A percentile compares a stretch with the other conserved stretches of the same genome.
Evolutionary conservation across 345 rosid genomes (phyloP).

Genomic region (Euphorbia lathyris): DNA sequence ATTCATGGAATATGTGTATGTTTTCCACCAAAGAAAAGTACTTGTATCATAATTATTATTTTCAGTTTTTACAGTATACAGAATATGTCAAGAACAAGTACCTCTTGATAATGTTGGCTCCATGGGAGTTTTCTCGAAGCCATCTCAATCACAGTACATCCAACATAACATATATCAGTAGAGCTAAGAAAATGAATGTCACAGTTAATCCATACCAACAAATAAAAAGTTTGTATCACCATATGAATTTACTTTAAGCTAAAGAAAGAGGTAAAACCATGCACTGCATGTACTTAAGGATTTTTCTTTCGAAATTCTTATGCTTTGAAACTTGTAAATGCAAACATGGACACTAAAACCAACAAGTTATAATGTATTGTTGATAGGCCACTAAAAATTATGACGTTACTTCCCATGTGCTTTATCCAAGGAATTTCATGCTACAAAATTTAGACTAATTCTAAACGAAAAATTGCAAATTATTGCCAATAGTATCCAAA

Average conservation of each 20-base stretch:
- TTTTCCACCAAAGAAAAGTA: conserved; percentile 1
- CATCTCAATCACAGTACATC: conserved; percentile 39
- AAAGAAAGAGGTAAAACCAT: neutral
- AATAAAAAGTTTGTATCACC: neutral
- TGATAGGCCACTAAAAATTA: neutral
- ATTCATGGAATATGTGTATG: too few relatives aligned
- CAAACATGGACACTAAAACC: neutral
- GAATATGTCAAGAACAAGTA: conserved; percentile 16
- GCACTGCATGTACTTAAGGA: neutral
- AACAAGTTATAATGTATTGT: neutral
- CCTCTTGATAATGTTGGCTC: conserved; percentile 43
- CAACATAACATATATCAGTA: conserved; percentile 37
- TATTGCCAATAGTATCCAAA: neutral
- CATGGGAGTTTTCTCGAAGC: conserved; percentile 35
- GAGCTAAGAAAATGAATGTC: conserved; percentile 25
- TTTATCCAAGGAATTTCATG: too few relatives aligned
- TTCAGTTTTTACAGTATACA: neutral
- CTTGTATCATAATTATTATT: neutral
- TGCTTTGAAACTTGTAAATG: neutral
- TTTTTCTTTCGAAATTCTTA: neutral
- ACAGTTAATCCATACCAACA: conserved; percentile 21
- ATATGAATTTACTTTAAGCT: too few relatives aligned
- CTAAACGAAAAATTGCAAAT: neutral
- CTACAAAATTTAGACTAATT: neutral
- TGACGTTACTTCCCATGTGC: neutral